Conservation (phyloP, 257 asterid species). For the Solanum sitiens region DNA sequence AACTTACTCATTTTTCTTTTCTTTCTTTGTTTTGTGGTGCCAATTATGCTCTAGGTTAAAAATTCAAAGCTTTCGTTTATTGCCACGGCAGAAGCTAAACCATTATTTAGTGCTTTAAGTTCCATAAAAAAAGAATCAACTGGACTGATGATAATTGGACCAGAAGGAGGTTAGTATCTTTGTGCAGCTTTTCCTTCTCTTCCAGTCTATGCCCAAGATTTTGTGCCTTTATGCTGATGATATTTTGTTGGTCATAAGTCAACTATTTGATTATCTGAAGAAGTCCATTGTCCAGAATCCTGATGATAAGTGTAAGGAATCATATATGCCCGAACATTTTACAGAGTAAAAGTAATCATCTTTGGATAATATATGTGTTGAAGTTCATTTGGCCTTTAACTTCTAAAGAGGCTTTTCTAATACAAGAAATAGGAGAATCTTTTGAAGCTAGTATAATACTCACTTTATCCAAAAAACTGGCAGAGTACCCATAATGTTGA, state of each 20-base stretch:
- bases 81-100: conserved; percentile 80
- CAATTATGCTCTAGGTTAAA: conserved; percentile 36
- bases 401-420: background rate
- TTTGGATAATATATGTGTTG: background rate
- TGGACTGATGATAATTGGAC: conserved; percentile 83
- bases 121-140: conserved; percentile 28
- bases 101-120: conserved; percentile 46
- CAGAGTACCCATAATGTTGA: background rate
- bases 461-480: background rate
- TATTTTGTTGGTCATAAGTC: background rate
- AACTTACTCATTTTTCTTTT: background rate
- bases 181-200: background rate
- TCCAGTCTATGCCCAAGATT: background rate
- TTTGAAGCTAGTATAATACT: background rate
- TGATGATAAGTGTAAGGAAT: background rate
- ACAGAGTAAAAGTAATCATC: background rate
- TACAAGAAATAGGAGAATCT: background rate
- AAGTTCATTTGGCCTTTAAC: background rate
- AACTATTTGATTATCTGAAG: background rate
- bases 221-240: background rate
- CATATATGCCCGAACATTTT: background rate
- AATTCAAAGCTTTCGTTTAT: conserved; percentile 57
- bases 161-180: conserved; percentile 86
- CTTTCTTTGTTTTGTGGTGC: background rate
- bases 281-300: background rate